phyloP scores from a whole-genome alignment of 2,329 filamentous ascomycete species.

The Pezicula rhizophila region DNA sequence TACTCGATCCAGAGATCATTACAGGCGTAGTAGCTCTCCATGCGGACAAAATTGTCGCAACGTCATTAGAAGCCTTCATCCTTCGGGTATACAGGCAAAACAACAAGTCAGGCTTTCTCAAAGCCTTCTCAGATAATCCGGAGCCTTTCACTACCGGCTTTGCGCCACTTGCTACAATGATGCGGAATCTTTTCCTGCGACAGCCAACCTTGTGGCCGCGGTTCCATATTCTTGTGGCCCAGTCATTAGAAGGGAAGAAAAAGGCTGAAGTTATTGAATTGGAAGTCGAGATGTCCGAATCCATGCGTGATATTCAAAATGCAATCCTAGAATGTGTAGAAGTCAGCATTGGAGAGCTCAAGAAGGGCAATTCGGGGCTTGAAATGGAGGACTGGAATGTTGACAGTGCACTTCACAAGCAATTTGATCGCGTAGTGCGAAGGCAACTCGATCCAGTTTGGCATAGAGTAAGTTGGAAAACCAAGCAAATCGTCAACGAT shows the following conservation, averaged over 20 bases:
- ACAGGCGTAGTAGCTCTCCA: slow-evolving; percentile 85
- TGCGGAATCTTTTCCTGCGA: slow-evolving; percentile 85
- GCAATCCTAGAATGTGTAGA: slow-evolving; percentile 95
- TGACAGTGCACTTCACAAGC: slow-evolving; percentile 85
- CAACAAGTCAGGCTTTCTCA: slow-evolving; percentile 90
- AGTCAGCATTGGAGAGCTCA: slow-evolving; percentile 86
- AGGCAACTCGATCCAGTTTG: slow-evolving; percentile 92
- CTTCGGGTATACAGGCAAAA: slow-evolving; percentile 87
- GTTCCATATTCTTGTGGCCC: slow-evolving; percentile 85
- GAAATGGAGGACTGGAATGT: slow-evolving; percentile 97
- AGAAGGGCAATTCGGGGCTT: slow-evolving; percentile 81
- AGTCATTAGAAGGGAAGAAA: slow-evolving; percentile 81
- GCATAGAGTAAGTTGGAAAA: slow-evolving; percentile 94
- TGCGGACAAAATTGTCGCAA: slow-evolving; percentile 79
- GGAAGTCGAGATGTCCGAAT: slow-evolving; percentile 91
- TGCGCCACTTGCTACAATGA: slow-evolving; percentile 79
- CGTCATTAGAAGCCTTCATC: slow-evolving; percentile 91
- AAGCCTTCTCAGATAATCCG: slow-evolving; percentile 90
- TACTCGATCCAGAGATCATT: slow-evolving; percentile 77
- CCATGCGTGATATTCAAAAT: slow-evolving; percentile 89
- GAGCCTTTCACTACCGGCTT: slow-evolving; percentile 88
- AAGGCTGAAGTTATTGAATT: slow-evolving; percentile 97
- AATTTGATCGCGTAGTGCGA: slow-evolving; percentile 83
- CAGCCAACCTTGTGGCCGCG: slow-evolving; percentile 89
- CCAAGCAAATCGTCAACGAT: slow-evolving; percentile 88